Evolutionary conservation across 371 early-diverging fungal genomes (phyloP), one percentile per base, ranked within the genome.

Genomic region (Mucor lusitanicus): DNA sequence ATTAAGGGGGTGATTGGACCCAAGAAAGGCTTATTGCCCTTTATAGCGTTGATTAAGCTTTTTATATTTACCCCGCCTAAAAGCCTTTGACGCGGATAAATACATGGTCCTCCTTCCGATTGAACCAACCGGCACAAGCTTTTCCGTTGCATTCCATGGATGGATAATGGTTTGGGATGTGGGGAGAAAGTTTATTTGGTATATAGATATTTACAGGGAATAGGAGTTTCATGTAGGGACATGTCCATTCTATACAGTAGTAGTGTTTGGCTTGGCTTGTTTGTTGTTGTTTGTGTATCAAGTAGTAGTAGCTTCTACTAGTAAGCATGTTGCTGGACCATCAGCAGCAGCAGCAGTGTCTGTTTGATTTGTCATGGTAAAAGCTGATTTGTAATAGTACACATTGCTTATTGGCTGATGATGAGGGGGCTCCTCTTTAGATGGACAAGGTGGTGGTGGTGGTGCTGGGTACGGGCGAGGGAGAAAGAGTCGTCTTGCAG

Each of bases 391-490:
- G 27, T 53, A 21, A 53, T 23, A 53, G 23, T 27, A 3, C 15
- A 53, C 53, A 53, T 27, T 12, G 13, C 27, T 53, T 6, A 53
- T 53, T 27, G 53, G 53, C 13, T 23, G 25, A 25, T 21, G 23
- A 23, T 21, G 7, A n/a, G 12, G 19, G n/a, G n/a, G n/a, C n/a
- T n/a, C n/a, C 21, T 53, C 27, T 27, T 12, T 53, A 12, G 53
- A 53, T 53, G 46, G 46, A 21, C 11, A 54, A 28, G 37, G 37
- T 37, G 40, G 30, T 30, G 30, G 30, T 30, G 30, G 12, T 25
- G 59, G 59, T 9, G 25, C 59, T 15, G 59, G 59, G 15, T 61
- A 46, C n/a, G 61, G 61, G 46, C 61, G 61, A 15, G 61, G 61
- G 44, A 61, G 61, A 19, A 46, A 46, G 27, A 61, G 37, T 12